A percentile compares a stretch with the other conserved stretches of the same genome.
Evolutionary conservation across 495 filamentous ascomycete genomes (phyloP).

Genomic region (Hyphodiscus hymeniophilus): DNA sequence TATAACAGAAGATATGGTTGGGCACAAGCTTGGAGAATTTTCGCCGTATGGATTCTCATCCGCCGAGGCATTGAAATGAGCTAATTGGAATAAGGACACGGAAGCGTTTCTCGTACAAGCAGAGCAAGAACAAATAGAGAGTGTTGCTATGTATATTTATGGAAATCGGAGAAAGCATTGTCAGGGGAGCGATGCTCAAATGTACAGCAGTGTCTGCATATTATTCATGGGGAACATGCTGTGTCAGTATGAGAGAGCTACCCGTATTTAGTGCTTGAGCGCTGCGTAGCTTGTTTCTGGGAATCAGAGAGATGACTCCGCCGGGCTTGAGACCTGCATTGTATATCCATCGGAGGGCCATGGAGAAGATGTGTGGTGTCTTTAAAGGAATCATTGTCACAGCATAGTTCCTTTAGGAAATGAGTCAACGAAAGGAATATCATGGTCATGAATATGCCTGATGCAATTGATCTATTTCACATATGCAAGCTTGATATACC

Average conservation of each 20-base stretch:
- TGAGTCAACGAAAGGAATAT: too few species aligned
- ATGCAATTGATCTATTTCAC: not conserved
- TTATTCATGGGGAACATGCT: too few species aligned
- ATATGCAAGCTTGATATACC: not conserved
- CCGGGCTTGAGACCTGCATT: too few species aligned
- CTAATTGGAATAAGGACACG: constrained; percentile 54
- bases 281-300: too few species aligned
- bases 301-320: too few species aligned
- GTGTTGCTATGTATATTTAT: not conserved
- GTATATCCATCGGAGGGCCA: too few species aligned
- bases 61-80: not conserved
- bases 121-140: constrained; percentile 64
- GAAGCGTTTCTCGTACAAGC: constrained; percentile 75
- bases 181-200: not conserved
- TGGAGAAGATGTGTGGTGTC: too few species aligned
- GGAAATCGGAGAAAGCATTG: not conserved
- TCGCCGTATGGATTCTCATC: constrained; percentile 55
- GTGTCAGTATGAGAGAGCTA: too few species aligned
- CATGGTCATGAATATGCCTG: too few species aligned
- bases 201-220: not conserved
- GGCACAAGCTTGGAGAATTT: constrained; percentile 95
- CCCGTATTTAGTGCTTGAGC: too few species aligned
- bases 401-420: too few species aligned
- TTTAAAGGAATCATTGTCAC: too few species aligned
- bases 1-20: constrained; percentile 97